Conservation (phyloP, 192 early-diverging fungal species). For the Gigaspora rosea region DNA sequence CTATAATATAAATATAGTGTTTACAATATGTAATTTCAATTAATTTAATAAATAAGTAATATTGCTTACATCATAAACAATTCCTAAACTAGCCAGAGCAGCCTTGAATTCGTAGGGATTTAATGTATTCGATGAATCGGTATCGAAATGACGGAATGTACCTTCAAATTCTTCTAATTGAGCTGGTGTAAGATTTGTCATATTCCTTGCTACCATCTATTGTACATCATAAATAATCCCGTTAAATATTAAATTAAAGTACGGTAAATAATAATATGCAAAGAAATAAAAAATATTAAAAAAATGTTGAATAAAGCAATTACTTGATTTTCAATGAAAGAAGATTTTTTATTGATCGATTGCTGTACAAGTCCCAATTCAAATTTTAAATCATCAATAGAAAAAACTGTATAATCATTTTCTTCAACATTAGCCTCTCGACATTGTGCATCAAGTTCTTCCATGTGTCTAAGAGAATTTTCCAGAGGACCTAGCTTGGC, state of each 20-base stretch:
- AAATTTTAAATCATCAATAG: slow-evolving; percentile 87
- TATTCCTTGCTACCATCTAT: slow-evolving; percentile 83
- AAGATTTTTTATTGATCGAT: slow-evolving; percentile 74
- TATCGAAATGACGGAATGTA: slow-evolving; percentile 93
- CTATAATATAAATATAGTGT: slow-evolving; percentile 36
- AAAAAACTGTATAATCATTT: slow-evolving; percentile 91
- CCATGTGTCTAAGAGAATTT: slow-evolving; percentile 55
- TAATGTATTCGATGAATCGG: slow-evolving; percentile 79
- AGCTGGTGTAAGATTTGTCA: slow-evolving; percentile 90
- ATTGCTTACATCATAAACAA: slow-evolving; percentile 44
- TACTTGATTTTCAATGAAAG: slow-evolving; percentile 94
- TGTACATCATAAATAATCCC: neutral
- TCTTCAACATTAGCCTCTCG: slow-evolving; percentile 87
- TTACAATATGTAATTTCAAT: neutral
- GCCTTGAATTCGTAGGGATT: slow-evolving; percentile 81
- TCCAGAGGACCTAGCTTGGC: slow-evolving; percentile 55
- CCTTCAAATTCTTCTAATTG: slow-evolving; percentile 92
- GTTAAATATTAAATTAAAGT: neutral
- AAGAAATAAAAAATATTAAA: neutral
- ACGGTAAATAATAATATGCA: neutral
- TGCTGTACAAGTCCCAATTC: slow-evolving; percentile 80
- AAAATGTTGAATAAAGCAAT: slow-evolving; percentile 8
- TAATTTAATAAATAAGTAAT: slow-evolving; percentile 22
- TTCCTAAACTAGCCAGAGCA: slow-evolving; percentile 77
- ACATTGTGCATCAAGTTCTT: slow-evolving; percentile 68